These are phyloP conservation scores for Pseudoscleropodium purum DNA, from an alignment of 225 moss, liverwort and hornwort genomes.

Conservation along the genomic window DNA sequence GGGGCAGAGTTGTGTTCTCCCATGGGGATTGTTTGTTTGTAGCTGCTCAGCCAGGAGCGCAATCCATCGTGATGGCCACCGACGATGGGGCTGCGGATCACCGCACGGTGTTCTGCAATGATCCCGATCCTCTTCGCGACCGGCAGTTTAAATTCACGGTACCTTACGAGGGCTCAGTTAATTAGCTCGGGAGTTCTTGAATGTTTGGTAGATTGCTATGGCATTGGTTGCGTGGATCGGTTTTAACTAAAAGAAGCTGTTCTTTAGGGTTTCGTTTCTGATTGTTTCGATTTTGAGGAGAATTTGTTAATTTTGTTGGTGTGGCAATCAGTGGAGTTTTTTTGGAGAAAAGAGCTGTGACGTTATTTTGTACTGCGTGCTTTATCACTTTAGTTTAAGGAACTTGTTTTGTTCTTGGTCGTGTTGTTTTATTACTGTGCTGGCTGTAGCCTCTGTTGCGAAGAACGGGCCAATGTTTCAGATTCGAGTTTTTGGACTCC, in stretches of 20 bases:
- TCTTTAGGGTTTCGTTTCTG: not conserved
- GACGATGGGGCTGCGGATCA: constrained; percentile 23
- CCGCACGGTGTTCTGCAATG: constrained; percentile 77
- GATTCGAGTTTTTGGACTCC: not conserved
- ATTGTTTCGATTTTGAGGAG: not conserved
- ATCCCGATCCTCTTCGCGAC: constrained; percentile 49
- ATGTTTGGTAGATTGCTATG: not conserved
- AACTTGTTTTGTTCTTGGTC: not conserved
- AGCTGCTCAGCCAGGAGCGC: not conserved
- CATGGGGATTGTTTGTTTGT: not conserved
- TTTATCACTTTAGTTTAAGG: not conserved
- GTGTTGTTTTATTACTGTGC: not conserved
- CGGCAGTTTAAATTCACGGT: constrained; percentile 57
- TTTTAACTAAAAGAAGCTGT: not conserved
- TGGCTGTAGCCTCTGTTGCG: not conserved
- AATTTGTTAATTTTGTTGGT: not conserved
- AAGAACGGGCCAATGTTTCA: not conserved
- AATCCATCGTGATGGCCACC: constrained; percentile 8
- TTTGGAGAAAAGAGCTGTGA: not conserved
- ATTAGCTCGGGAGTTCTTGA: not conserved
- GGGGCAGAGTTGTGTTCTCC: not conserved
- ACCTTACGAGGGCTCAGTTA: not conserved
- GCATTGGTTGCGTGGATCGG: not conserved
- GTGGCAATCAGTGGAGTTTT: not conserved
- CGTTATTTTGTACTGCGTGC: not conserved